Conservation (phyloP, 331 rosid species). For the Saraca asoca region DNA sequence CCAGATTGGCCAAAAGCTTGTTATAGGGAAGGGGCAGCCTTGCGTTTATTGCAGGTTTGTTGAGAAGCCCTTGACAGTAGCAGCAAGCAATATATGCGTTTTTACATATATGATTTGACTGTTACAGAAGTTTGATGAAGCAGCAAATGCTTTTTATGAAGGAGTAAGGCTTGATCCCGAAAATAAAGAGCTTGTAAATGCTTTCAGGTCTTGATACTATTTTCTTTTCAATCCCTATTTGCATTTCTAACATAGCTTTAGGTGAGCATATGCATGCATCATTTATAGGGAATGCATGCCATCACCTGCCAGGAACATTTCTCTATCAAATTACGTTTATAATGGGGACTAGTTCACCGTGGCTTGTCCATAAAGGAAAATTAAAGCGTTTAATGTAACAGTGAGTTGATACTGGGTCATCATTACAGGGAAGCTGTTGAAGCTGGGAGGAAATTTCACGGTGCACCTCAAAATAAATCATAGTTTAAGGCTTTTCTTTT, state of each 20-base stretch:
- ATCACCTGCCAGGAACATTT: not conserved
- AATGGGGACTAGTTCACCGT: too few relatives aligned
- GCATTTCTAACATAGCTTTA: too few relatives aligned
- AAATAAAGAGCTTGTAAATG: constrained; percentile 73
- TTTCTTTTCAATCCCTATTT: not conserved
- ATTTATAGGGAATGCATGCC: not conserved
- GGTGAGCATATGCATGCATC: too few relatives aligned
- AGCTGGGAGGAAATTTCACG: constrained; percentile 86
- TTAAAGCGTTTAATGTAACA: constrained; percentile 2
- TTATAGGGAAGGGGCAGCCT: constrained; percentile 95
- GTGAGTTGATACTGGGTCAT: constrained; percentile 1
- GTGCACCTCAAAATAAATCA: constrained; percentile 44
- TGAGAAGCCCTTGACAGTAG: constrained; percentile 20
- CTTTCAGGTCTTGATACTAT: constrained; percentile 66
- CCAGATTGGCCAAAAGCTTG: constrained; percentile 98
- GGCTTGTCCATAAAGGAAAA: not conserved
- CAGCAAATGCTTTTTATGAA: constrained; percentile 89
- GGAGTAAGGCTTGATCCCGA: constrained; percentile 85
- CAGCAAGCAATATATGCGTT: constrained; percentile 5
- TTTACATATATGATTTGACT: constrained; percentile 18
- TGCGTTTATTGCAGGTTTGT: constrained; percentile 81
- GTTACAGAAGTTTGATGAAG: constrained; percentile 91
- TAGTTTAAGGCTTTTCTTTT: too few relatives aligned
- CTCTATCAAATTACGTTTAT: too few relatives aligned
- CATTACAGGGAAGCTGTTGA: constrained; percentile 90